A percentile compares a stretch with the other conserved stretches of the same genome.
phyloP scores from a whole-genome alignment of 169 alveolate species.

The Cryptosporidium ryanae region DNA sequence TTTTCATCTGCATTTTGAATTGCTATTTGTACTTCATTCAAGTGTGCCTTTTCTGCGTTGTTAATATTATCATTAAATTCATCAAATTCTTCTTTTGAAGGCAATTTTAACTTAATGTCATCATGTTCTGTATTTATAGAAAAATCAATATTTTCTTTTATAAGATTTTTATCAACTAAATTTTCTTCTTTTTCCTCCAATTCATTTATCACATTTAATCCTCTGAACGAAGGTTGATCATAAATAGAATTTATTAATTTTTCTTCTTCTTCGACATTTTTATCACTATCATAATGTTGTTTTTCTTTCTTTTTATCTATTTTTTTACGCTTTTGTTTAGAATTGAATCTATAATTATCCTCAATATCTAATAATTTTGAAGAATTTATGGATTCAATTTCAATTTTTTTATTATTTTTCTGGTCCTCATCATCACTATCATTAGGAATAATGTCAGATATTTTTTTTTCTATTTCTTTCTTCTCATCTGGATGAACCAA shows the following conservation, averaged over 20 bases:
- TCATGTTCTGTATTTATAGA: not conserved
- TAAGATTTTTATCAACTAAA: conserved; percentile 1
- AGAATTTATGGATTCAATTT: not conserved
- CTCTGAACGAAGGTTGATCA: conserved; percentile 63
- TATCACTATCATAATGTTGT: not conserved
- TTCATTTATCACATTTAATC: conserved; percentile 27
- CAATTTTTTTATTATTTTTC: not conserved
- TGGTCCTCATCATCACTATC: not conserved
- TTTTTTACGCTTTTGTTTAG: not conserved
- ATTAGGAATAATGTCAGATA: conserved; percentile 14
- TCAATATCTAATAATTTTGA: not conserved
- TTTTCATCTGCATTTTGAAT: not conserved
- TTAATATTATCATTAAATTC: conserved; percentile 11
- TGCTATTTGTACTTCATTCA: not conserved
- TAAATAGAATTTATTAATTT: conserved; percentile 25
- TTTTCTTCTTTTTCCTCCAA: not conserved
- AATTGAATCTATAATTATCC: not conserved
- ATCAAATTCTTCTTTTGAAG: conserved; percentile 38
- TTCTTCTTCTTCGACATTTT: conserved; percentile 12
- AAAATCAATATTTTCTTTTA: conserved; percentile 4
- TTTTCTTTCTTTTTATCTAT: not conserved
- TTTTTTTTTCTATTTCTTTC: conserved; percentile 20
- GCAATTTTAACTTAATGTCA: not conserved
- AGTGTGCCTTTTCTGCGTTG: not conserved
- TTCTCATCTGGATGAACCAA: conserved; percentile 64